Conservation (phyloP, 2,329 filamentous ascomycete genomes). For the Neofusicoccum ribis region DNA sequence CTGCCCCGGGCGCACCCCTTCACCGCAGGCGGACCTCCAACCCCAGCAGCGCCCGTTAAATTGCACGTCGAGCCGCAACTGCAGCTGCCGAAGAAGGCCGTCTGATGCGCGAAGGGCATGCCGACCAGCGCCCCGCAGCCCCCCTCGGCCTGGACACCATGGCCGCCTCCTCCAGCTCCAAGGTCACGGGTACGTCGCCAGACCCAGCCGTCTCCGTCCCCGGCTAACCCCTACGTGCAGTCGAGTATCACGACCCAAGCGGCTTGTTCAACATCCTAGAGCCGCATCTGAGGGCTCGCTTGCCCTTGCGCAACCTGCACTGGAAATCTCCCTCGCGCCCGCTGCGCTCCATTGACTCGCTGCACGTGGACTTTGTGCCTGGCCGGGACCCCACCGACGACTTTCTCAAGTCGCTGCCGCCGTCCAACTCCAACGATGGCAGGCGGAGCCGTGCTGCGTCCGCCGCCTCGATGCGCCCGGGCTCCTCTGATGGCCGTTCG, state of each 20-base stretch:
- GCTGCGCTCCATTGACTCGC: constrained; percentile 85
- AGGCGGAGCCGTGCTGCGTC: constrained; percentile 21
- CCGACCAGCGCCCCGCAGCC: constrained; percentile 1
- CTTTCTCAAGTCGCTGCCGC: constrained; percentile 25
- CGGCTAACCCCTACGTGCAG: constrained; percentile 48
- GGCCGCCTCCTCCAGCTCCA: constrained; percentile 48
- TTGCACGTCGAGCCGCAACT: not conserved
- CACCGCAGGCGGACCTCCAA: not conserved
- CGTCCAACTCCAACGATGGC: constrained; percentile 5
- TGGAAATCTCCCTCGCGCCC: constrained; percentile 96
- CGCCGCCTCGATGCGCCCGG: constrained; percentile 20
- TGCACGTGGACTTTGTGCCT: constrained; percentile 85
- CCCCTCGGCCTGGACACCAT: constrained; percentile 28
- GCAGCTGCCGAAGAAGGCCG: not conserved
- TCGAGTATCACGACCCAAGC: constrained; percentile 95
- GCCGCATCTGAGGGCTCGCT: constrained; percentile 71
- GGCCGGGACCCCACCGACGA: constrained; percentile 47
- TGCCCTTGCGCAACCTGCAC: constrained; percentile 88
- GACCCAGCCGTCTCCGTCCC: not conserved
- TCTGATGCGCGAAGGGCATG: constrained; percentile 1
- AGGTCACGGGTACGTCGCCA: constrained; percentile 48
- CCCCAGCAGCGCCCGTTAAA: not conserved
- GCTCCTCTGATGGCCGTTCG: constrained; percentile 27
- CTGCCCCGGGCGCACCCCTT: constrained; percentile 4
- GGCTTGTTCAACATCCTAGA: constrained; percentile 82